These are phyloP conservation scores for Neofusicoccum parvum DNA, from an alignment of 2,329 filamentous ascomycete species.

Conservation along the genomic window DNA sequence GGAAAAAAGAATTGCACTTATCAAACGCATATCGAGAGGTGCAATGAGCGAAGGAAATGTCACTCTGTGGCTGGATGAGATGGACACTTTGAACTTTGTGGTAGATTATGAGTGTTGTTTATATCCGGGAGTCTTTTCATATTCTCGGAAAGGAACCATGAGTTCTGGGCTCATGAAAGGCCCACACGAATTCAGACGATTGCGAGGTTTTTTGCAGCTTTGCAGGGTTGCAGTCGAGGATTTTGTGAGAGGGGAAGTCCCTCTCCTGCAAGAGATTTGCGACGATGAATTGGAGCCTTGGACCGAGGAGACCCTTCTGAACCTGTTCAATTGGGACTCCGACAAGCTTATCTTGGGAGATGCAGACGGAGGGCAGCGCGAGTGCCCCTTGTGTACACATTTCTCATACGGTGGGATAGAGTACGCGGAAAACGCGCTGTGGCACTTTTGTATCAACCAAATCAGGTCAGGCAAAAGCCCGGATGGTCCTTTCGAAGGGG, in stretches of 20 bases:
- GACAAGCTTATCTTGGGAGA: neutral
- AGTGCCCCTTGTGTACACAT: neutral
- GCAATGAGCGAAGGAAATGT: neutral
- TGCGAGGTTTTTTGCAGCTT: neutral
- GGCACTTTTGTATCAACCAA: neutral
- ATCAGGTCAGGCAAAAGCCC: neutral
- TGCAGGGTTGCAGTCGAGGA: neutral
- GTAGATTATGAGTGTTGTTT: too few species aligned
- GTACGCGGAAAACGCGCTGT: neutral
- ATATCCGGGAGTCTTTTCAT: too few species aligned
- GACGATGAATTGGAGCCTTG: neutral
- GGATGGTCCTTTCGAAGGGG: neutral
- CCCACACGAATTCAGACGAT: neutral
- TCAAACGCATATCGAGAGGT: too few species aligned
- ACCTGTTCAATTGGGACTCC: neutral
- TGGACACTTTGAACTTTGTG: neutral
- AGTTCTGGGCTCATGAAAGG: too few species aligned
- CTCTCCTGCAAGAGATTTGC: neutral
- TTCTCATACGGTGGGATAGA: too few species aligned
- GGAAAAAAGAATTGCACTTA: too few species aligned
- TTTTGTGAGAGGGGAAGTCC: neutral
- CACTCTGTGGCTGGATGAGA: neutral
- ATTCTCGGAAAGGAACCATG: too few species aligned
- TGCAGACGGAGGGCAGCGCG: rapidly evolving
- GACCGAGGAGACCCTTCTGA: neutral